Conservation (phyloP, 2,329 filamentous ascomycete species). For the Chaetomiaceae sp. region DNA sequence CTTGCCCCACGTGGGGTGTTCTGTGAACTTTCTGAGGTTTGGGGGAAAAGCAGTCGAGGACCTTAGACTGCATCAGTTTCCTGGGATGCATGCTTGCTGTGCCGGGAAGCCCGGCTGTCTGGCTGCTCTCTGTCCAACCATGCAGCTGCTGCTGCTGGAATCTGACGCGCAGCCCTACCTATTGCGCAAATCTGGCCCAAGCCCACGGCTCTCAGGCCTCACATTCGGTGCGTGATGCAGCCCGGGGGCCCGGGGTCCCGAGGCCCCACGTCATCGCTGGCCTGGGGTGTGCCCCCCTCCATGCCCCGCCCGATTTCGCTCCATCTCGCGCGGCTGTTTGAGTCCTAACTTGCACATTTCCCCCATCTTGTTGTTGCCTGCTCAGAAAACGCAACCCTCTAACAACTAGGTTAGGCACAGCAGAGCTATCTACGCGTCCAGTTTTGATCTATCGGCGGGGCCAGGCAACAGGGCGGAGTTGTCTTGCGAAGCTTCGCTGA, state of each 20-base stretch:
- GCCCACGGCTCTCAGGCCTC: neutral
- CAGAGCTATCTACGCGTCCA: too few relatives aligned
- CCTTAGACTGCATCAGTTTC: too few relatives aligned
- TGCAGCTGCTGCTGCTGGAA: too few relatives aligned
- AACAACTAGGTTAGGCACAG: too few relatives aligned
- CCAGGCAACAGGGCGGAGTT: neutral
- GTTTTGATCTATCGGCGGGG: too few relatives aligned
- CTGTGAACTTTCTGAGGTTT: too few relatives aligned
- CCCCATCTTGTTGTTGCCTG: constrained; percentile 10
- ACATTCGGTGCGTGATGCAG: neutral
- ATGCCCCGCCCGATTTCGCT: constrained; percentile 18
- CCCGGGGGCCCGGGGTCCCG: neutral
- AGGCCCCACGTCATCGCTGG: constrained; percentile 19
- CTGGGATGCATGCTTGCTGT: too few relatives aligned
- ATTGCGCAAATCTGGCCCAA: neutral
- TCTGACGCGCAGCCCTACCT: too few relatives aligned
- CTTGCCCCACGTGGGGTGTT: too few relatives aligned
- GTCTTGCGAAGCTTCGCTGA: neutral
- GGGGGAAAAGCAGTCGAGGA: too few relatives aligned
- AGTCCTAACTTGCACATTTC: constrained; percentile 6
- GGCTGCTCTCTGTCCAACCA: too few relatives aligned
- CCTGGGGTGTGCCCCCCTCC: neutral
- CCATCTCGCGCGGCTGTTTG: constrained; percentile 8
- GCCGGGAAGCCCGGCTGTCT: too few relatives aligned
- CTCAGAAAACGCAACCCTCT: neutral